Conservation (phyloP, 192 early-diverging fungal genomes). For the Gryganskiella cystojenkinii region DNA sequence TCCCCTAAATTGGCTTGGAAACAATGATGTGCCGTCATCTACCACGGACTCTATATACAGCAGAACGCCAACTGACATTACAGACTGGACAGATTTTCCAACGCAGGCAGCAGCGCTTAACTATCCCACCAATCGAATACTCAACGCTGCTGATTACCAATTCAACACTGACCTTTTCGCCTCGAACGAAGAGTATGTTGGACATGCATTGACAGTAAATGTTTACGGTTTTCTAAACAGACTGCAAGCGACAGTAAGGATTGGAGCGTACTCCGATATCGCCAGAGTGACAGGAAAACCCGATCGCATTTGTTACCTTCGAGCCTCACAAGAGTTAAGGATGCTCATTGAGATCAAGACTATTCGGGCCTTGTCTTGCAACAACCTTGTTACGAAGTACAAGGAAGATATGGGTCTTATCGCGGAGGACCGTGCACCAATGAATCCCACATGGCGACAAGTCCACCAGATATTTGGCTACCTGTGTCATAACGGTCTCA, state of each 20-base stretch:
- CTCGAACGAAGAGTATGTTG: slow-evolving; percentile 11
- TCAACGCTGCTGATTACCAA: slow-evolving; percentile 7
- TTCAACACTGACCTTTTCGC: slow-evolving; percentile 2
- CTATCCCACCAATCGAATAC: slow-evolving; percentile 17
- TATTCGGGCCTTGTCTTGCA: slow-evolving; percentile 12
- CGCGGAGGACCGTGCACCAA: slow-evolving; percentile 6
- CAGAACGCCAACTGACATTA: slow-evolving; percentile 14
- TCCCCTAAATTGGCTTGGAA: slow-evolving; percentile 3
- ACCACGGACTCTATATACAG: slow-evolving; percentile 11
- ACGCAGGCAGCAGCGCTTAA: slow-evolving; percentile 11
- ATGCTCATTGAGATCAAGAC: slow-evolving; percentile 15
- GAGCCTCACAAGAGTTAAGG: slow-evolving; percentile 10
- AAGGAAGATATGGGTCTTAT: slow-evolving; percentile 10
- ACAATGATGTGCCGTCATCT: slow-evolving; percentile 3
- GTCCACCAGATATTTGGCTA: slow-evolving; percentile 28
- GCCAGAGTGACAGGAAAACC: slow-evolving; percentile 11
- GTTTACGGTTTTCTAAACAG: slow-evolving; percentile 14
- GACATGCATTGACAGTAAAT: slow-evolving; percentile 6
- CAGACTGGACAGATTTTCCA: slow-evolving; percentile 17
- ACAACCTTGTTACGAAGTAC: slow-evolving; percentile 14
- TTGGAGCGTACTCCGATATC: slow-evolving; percentile 5
- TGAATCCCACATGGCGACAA: slow-evolving; percentile 16
- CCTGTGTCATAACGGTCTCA: slow-evolving; percentile 14
- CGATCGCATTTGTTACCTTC: slow-evolving; percentile 16
- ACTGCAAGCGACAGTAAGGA: not conserved